Evolutionary conservation across 306 rosid species (phyloP).

Genomic region (Mimosa bimucronata): DNA sequence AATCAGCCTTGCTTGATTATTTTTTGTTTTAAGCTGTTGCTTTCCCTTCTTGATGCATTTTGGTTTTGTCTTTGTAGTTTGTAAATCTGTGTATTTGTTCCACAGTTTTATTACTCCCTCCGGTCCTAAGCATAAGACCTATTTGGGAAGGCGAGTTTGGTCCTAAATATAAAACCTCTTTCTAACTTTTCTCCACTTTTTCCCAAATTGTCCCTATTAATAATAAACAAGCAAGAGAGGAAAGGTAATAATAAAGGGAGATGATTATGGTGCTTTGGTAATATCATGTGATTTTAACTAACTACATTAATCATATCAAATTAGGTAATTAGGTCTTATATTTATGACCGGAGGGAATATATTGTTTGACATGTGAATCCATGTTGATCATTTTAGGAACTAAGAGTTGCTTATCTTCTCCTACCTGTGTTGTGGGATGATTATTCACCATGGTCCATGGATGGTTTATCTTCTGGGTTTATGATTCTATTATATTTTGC

Average conservation of each 20-base stretch:
- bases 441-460: background rate
- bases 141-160: too few relatives aligned
- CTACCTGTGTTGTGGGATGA: background rate
- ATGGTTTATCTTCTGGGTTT: slow-evolving; percentile 9
- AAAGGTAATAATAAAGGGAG: too few relatives aligned
- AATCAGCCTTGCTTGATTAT: background rate
- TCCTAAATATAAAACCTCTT: too few relatives aligned
- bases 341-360: too few relatives aligned
- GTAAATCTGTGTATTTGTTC: background rate
- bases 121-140: too few relatives aligned
- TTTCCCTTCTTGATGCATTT: background rate
- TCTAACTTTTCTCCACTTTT: too few relatives aligned
- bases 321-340: too few relatives aligned
- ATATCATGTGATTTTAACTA: too few relatives aligned
- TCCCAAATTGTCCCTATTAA: too few relatives aligned
- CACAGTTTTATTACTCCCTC: background rate
- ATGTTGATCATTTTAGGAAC: slow-evolving; percentile 10
- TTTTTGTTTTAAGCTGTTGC: background rate
- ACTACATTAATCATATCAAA: too few relatives aligned
- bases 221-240: too few relatives aligned
- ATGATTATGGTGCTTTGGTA: too few relatives aligned
- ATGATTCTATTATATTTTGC: slow-evolving; percentile 47
- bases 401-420: background rate
- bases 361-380: background rate
- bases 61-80: background rate